phyloP scores from a whole-genome alignment of 2,329 filamentous ascomycete species.

The Ceratocystis ficicola region DNA sequence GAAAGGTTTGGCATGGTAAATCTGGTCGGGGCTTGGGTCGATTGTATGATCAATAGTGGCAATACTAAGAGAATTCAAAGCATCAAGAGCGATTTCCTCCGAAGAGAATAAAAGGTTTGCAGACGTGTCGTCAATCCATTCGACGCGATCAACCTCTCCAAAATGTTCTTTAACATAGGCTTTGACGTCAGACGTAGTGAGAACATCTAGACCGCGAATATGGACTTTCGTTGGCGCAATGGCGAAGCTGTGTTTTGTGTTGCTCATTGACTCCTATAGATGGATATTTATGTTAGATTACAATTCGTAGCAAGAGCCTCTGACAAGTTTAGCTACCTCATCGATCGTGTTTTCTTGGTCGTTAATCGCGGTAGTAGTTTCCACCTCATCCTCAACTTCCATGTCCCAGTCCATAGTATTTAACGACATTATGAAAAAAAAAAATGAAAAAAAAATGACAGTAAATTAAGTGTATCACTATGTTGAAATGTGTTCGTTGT shows the following conservation, averaged over 20 bases:
- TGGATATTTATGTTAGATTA: background rate
- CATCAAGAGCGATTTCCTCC: constrained; percentile 40
- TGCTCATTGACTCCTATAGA: background rate
- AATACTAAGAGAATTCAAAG: constrained; percentile 42
- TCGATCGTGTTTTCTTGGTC: background rate
- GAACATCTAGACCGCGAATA: constrained; percentile 66
- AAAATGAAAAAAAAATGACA: background rate
- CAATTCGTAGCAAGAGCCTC: background rate
- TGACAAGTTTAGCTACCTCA: background rate
- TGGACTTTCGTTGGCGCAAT: constrained; percentile 51
- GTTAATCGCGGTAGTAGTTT: constrained; percentile 25
- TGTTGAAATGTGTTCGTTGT: background rate
- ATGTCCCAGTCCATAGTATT: constrained; percentile 54
- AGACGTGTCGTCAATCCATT: constrained; percentile 92
- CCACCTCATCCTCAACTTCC: constrained; percentile 55
- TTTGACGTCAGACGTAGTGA: constrained; percentile 70
- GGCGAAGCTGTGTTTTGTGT: background rate
- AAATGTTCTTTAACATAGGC: constrained; percentile 61
- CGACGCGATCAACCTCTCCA: constrained; percentile 49
- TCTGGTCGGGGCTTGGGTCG: constrained; percentile 48
- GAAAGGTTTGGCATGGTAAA: constrained; percentile 54
- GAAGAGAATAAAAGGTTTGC: constrained; percentile 71
- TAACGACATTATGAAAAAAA: constrained; percentile 26
- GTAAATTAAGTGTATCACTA: background rate
- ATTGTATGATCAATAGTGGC: constrained; percentile 43